Evolutionary conservation across 2,329 filamentous ascomycete genomes (phyloP).

Genomic region (Colletotrichum neosansevieriae): DNA sequence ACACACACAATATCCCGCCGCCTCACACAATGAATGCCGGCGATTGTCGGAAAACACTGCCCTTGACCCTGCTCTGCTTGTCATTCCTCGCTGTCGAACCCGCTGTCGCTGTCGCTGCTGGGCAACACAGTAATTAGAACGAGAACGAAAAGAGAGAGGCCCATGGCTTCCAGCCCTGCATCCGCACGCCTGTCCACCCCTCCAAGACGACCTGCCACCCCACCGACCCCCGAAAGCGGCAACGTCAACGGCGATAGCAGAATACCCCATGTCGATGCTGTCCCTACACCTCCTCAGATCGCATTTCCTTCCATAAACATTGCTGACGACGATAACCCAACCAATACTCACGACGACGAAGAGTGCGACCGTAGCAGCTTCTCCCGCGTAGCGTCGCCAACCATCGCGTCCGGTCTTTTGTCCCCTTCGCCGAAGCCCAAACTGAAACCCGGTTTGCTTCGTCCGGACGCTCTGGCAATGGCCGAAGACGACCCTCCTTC

Average conservation of each 20-base stretch:
- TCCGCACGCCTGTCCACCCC: constrained; percentile 53
- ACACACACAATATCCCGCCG: background rate
- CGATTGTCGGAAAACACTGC: constrained; percentile 20
- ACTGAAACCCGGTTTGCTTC: constrained; percentile 38
- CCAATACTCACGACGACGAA: constrained; percentile 8
- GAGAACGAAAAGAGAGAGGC: constrained; percentile 25
- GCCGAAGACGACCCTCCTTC: constrained; percentile 47
- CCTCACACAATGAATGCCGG: constrained; percentile 23
- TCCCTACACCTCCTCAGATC: constrained; percentile 13
- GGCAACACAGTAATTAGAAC: constrained; percentile 6
- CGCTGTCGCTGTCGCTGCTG: constrained; percentile 1
- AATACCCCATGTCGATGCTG: constrained; percentile 31
- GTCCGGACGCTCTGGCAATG: constrained; percentile 49
- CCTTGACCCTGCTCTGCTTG: constrained; percentile 16
- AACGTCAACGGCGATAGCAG: constrained; percentile 25
- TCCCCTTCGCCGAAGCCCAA: constrained; percentile 13
- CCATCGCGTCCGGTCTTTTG: constrained; percentile 35
- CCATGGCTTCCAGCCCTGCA: constrained; percentile 68
- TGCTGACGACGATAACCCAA: constrained; percentile 1
- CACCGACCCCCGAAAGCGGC: constrained; percentile 59
- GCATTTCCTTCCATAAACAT: constrained; percentile 32
- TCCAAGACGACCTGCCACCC: constrained; percentile 69
- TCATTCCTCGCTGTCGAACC: constrained; percentile 5
- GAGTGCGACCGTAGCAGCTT: background rate
- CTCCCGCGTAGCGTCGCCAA: constrained; percentile 39